Conservation (phyloP, 2,329 filamentous ascomycete species). For the Calonectria fujianensis region DNA sequence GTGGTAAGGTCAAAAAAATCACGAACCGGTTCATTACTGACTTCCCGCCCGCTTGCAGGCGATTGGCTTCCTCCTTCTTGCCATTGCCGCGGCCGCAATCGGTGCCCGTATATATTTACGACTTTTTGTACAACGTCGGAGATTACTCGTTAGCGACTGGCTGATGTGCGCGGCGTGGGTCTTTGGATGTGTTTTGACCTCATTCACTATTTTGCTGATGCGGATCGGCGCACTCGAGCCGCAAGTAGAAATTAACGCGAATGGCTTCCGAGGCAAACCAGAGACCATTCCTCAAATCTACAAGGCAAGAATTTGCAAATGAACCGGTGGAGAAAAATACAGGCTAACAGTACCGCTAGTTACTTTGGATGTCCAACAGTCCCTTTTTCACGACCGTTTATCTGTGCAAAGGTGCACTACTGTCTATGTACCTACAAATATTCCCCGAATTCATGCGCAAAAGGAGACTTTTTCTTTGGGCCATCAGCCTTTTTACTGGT, state of each 20-base stretch:
- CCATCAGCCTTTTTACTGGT: not conserved
- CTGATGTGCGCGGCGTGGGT: not conserved
- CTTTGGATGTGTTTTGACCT: not conserved
- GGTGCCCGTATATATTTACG: not conserved
- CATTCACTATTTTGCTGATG: not conserved
- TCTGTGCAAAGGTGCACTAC: not conserved
- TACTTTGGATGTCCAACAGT: not conserved
- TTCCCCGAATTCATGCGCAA: conserved; percentile 14
- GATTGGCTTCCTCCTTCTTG: not conserved
- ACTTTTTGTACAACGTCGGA: not conserved
- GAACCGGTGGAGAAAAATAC: not conserved
- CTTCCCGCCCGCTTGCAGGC: not conserved
- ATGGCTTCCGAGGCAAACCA: not conserved
- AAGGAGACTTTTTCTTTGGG: not conserved
- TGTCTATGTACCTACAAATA: not conserved
- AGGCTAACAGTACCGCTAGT: not conserved
- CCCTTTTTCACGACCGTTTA: conserved; percentile 3
- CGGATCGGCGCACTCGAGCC: not conserved
- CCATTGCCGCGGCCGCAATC: not conserved
- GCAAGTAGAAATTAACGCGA: not conserved
- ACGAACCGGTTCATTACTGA: not conserved
- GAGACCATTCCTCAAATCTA: not conserved
- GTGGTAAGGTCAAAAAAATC: not conserved
- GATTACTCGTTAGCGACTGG: not conserved
- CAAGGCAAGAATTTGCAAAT: not conserved